Evolutionary conservation across 441 rosid species (phyloP).

Genomic region (Erysimum pusillum): DNA sequence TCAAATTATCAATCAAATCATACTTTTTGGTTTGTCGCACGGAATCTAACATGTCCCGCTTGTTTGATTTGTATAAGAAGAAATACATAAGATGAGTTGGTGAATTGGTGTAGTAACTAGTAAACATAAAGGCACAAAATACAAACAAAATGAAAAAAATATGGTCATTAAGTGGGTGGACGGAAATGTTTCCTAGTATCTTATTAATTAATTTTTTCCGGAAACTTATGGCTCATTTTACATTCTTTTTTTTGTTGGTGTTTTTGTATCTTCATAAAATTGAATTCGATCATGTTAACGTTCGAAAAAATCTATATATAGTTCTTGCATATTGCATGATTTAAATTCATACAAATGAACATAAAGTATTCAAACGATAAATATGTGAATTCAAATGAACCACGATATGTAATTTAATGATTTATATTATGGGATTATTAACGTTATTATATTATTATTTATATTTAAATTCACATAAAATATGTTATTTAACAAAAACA

Average conservation of each 20-base stretch:
- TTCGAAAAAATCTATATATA: no score
- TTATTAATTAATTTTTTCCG: not conserved
- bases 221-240: no score
- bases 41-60: conserved; percentile 33
- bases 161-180: not conserved
- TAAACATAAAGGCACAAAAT: not conserved
- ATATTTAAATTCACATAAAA: no score
- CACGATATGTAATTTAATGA: not conserved
- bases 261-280: not conserved
- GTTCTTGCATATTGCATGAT: not conserved
- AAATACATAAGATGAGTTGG: not conserved
- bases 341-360: no score
- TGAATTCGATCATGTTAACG: not conserved
- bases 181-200: not conserved
- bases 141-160: not conserved
- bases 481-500: no score
- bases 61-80: conserved; percentile 9
- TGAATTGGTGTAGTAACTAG: not conserved
- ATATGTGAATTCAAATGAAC: not conserved
- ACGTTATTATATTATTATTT: no score
- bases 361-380: not conserved
- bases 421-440: no score
- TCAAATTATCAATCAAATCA: conserved; percentile 41
- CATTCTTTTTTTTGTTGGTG: not conserved
- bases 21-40: conserved; percentile 36